Evolutionary conservation across 345 rosid species (phyloP), one percentile per base, ranked within the genome.

Genomic region (Physaria fendleri): DNA sequence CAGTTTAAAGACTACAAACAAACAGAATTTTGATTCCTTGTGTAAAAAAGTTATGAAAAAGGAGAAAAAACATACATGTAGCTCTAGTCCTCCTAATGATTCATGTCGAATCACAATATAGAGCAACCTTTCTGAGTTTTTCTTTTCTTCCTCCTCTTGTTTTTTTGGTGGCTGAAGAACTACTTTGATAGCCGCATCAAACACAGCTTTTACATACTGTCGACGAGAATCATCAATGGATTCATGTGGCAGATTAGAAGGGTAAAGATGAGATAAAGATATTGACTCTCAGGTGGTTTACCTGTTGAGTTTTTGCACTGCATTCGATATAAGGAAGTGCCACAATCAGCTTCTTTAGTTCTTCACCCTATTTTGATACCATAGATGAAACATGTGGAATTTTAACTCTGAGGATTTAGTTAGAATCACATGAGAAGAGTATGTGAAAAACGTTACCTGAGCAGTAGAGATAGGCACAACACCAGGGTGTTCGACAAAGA

Each of bases 261-360:
- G 12, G 24, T 35, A 6, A 4, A n/a, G 24, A 41, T 28, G 12
- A 27, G 20, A 57, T 28, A 17, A 20, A 17, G 13, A 8, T 18
- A 42, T 28, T 2, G 18, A 51, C 5, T 59, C 48, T 38, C 24
- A 22, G 6, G 43, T 15, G 1, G 2, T 14, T 32, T 57, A 84
- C 96, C 96, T 82, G 97, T 53, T 89, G 97, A 1, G 95, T 89
- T 67, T 86, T 89, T 53, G 97, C 87, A 73, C 97, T 89, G 51
- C 97, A 89, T 62, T 89, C 97, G 2, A 82, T 79, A 74, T 86
- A 89, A 70, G 84, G 71, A 43, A 84, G 83, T 28, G 95, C 95
- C 0, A 89, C 95, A n/a, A 84, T 84, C 52, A 79, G 57, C 77
- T 84, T 89, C 68, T 77, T 82, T 74, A 89, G 68, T 59, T 89